Evolutionary conservation across 2,329 filamentous ascomycete species (phyloP).

Genomic region (Calonectria naviculata): DNA sequence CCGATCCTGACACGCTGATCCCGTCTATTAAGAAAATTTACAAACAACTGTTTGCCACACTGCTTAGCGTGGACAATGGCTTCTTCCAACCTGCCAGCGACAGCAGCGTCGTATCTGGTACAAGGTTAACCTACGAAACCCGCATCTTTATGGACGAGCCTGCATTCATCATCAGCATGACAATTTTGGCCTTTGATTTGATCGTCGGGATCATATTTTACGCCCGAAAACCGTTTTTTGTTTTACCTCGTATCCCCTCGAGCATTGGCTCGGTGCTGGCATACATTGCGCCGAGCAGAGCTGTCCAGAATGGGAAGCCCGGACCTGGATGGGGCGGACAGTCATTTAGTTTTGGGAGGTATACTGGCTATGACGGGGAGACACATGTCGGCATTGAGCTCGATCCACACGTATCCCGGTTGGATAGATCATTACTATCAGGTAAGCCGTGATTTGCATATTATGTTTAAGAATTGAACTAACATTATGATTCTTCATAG

Average conservation of each 20-base stretch:
- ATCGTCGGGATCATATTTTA: neutral
- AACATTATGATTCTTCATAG: neutral
- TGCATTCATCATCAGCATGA: neutral
- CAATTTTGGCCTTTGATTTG: neutral
- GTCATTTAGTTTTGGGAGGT: constrained; percentile 7
- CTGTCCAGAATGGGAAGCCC: neutral
- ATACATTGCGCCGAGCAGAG: constrained; percentile 8
- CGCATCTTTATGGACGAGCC: neutral
- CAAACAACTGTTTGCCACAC: neutral
- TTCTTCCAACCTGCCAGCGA: neutral
- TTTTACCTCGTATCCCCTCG: neutral
- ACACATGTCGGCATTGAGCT: constrained; percentile 8
- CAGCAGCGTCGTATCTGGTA: neutral
- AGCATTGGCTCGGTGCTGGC: neutral
- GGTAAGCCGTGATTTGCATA: neutral
- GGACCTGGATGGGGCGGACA: neutral
- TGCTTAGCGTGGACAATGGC: neutral
- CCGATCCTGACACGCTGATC: neutral
- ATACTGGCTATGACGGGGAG: neutral
- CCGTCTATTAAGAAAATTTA: neutral
- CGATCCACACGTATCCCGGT: neutral
- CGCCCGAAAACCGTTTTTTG: neutral
- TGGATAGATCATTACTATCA: neutral
- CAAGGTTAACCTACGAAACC: neutral
- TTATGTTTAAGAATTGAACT: neutral